phyloP scores from a whole-genome alignment of 2,329 filamentous ascomycete species.

The Fusarium odoratissimum region DNA sequence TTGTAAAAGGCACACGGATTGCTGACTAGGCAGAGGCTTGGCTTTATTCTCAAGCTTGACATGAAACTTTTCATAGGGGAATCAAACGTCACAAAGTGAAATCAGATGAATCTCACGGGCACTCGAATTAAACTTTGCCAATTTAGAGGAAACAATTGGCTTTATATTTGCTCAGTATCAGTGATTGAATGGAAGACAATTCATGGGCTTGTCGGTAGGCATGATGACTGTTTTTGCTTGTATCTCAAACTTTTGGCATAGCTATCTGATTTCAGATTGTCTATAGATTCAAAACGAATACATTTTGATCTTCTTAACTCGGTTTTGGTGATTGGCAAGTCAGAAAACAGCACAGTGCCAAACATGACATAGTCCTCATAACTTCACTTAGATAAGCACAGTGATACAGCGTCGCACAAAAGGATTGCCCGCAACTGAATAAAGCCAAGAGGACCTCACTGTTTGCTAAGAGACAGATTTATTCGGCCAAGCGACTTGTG shows the following conservation, averaged over 20 bases:
- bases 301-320: rapidly evolving
- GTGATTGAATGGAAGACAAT: too few relatives aligned
- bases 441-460: rapidly evolving
- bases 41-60: not conserved
- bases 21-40: too few relatives aligned
- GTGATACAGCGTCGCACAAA: not conserved
- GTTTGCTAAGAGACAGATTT: rapidly evolving
- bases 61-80: rapidly evolving
- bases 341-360: rapidly evolving
- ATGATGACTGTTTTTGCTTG: not conserved
- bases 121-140: rapidly evolving
- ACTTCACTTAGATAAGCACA: not conserved
- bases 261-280: rapidly evolving
- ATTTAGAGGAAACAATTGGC: rapidly evolving
- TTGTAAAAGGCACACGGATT: rapidly evolving
- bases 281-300: rapidly evolving
- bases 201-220: too few relatives aligned
- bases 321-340: not conserved
- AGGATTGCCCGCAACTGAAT: not conserved
- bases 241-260: rapidly evolving
- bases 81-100: not conserved
- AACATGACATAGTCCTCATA: not conserved
- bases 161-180: too few relatives aligned
- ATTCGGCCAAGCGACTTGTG: not conserved
- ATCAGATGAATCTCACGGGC: rapidly evolving